Evolutionary conservation across 169 alveolate species (phyloP).

Genomic region (Cyclospora cayetanensis): DNA sequence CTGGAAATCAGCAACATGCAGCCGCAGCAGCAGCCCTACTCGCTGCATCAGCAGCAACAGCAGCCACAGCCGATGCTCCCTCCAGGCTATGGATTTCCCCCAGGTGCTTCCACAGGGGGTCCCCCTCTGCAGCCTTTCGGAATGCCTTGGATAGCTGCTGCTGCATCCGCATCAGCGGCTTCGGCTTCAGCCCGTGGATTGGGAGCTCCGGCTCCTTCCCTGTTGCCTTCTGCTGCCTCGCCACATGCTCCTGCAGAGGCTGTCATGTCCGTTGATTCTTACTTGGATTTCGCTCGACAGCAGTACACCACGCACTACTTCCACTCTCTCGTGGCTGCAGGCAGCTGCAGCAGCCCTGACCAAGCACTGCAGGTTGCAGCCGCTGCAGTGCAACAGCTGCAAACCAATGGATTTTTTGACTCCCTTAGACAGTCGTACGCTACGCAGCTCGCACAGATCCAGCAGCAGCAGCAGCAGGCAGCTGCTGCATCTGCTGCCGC

Average conservation of each 20-base stretch:
- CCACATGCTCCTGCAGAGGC: neutral
- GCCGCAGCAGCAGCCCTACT: neutral
- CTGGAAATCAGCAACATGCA: neutral
- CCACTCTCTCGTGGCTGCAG: neutral
- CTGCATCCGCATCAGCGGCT: neutral
- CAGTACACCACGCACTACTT: conserved; percentile 46
- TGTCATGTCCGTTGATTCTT: neutral
- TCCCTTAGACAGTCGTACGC: neutral
- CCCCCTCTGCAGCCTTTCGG: neutral
- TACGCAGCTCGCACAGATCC: neutral
- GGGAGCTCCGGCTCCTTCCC: neutral
- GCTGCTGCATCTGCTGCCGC: neutral
- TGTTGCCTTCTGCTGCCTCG: too few species aligned
- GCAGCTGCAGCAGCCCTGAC: neutral
- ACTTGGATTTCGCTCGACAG: neutral
- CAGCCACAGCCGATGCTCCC: neutral
- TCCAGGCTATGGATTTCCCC: neutral
- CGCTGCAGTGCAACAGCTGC: conserved; percentile 16
- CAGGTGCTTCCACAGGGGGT: neutral
- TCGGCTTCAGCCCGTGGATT: neutral
- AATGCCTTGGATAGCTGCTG: neutral
- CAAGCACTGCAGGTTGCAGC: neutral
- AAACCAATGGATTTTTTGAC: conserved; percentile 18
- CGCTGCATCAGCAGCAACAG: neutral
- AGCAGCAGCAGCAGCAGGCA: neutral